phyloP scores from a whole-genome alignment of 1,284 basidiomycete genomes.

The Sphagnurus paluster region DNA sequence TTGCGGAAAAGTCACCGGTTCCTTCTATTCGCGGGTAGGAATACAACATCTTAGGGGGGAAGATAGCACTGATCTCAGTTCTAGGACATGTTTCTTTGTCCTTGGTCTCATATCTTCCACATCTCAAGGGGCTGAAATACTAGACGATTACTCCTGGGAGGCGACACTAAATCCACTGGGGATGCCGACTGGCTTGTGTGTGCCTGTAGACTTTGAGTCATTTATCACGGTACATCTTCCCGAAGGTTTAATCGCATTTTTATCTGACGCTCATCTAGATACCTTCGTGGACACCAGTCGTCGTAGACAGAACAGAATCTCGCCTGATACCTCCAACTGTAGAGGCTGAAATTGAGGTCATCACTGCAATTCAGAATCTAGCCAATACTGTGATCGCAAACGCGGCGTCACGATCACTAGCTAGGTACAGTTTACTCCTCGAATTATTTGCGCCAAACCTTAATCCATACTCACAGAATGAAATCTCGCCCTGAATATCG shows the following conservation, averaged over 20 bases:
- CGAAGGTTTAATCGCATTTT: not conserved
- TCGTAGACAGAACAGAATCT: constrained; percentile 43
- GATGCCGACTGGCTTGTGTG: constrained; percentile 84
- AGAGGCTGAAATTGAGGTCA: constrained; percentile 81
- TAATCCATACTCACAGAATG: constrained; percentile 50
- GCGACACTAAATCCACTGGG: constrained; percentile 88
- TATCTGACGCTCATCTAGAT: constrained; percentile 48
- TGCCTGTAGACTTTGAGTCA: constrained; percentile 80
- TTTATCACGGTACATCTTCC: constrained; percentile 73
- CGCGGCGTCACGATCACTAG: constrained; percentile 84
- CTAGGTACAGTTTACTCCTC: constrained; percentile 53
- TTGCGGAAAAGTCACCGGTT: constrained; percentile 87
- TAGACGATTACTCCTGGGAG: constrained; percentile 93
- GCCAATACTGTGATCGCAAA: constrained; percentile 97
- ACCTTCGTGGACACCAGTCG: constrained; percentile 68
- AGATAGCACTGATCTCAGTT: not conserved
- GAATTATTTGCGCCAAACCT: constrained; percentile 3
- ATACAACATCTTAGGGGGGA: not conserved
- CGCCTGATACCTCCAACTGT: constrained; percentile 66
- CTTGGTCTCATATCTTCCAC: constrained; percentile 79
- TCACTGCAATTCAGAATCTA: constrained; percentile 90
- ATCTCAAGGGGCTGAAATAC: constrained; percentile 50
- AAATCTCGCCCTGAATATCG: constrained; percentile 79
- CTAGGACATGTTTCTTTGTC: constrained; percentile 94
- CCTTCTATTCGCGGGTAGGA: constrained; percentile 91